A percentile compares a stretch with the other conserved stretches of the same genome.
These are phyloP conservation scores for Xylariomycetidae sp. DNA, from an alignment of 2,329 filamentous ascomycete genomes.

Conservation along the genomic window DNA sequence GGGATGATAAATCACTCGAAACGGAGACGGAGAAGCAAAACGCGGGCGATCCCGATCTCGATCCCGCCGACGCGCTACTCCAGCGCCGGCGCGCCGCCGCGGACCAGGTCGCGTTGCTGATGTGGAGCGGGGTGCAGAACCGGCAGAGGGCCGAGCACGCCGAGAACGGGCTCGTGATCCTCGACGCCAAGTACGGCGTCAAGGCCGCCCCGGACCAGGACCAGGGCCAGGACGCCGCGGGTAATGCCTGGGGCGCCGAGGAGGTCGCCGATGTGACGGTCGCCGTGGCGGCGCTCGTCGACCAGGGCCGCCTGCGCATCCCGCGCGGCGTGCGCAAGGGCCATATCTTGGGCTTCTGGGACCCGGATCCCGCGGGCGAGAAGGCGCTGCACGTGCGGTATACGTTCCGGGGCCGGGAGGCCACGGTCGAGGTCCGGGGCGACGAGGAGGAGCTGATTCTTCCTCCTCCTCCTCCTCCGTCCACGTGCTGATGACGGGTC, in stretches of 20 bases:
- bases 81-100: conserved; percentile 38
- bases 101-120: conserved; percentile 38
- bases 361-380: conserved; percentile 37
- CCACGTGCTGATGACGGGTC: too few species aligned
- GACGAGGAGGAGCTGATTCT: conserved; percentile 32
- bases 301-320: conserved; percentile 32
- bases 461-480: conserved; percentile 14
- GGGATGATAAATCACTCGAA: conserved; percentile 1
- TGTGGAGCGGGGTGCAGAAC: conserved; percentile 35
- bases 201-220: too few species aligned
- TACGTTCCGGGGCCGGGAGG: conserved; percentile 32
- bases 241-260: conserved; percentile 25
- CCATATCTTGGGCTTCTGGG: conserved; percentile 46
- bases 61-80: too few species aligned
- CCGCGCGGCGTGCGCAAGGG: conserved; percentile 38
- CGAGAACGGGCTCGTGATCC: conserved; percentile 40
- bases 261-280: conserved; percentile 47
- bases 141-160: conserved; percentile 32
- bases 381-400: conserved; percentile 45
- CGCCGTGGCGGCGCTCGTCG: conserved; percentile 41
- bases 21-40: conserved; percentile 13
- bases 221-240: too few species aligned
- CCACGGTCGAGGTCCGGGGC: conserved; percentile 28
- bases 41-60: conserved; percentile 26
- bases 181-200: conserved; percentile 45